A percentile compares a stretch with the other conserved stretches of the same genome.
Evolutionary conservation across 768 basidiomycete species (phyloP).

Genomic region (Mycena galopus): DNA sequence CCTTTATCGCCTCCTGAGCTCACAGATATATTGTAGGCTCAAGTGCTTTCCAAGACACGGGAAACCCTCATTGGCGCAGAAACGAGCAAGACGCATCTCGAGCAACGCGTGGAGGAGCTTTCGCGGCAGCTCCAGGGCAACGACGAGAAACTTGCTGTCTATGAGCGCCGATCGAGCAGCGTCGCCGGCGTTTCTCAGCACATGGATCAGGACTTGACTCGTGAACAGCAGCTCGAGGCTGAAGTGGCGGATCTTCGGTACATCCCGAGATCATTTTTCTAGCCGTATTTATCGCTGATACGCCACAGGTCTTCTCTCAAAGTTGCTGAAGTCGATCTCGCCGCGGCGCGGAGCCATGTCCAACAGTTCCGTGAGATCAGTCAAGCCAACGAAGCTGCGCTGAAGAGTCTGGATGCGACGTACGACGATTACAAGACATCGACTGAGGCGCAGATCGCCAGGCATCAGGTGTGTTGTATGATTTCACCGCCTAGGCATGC

Average conservation of each 20-base stretch:
- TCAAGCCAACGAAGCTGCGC: constrained; percentile 83
- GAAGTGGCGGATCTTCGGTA: constrained; percentile 91
- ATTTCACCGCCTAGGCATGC: neutral
- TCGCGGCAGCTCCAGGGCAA: constrained; percentile 76
- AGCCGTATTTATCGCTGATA: neutral
- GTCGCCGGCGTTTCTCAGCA: constrained; percentile 47
- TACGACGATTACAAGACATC: constrained; percentile 85
- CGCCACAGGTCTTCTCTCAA: constrained; percentile 75
- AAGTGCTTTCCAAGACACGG: constrained; percentile 76
- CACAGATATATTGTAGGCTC: constrained; percentile 53
- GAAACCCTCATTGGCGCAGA: constrained; percentile 80
- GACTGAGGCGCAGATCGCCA: constrained; percentile 76
- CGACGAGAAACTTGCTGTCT: constrained; percentile 88
- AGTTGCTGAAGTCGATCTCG: constrained; percentile 82
- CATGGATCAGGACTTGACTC: constrained; percentile 62
- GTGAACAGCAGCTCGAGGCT: constrained; percentile 84
- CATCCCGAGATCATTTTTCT: constrained; percentile 32
- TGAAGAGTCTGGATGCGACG: constrained; percentile 75
- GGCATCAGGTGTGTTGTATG: constrained; percentile 69
- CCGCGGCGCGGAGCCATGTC: constrained; percentile 76
- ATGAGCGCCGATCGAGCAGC: constrained; percentile 73
- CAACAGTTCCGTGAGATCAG: constrained; percentile 91
- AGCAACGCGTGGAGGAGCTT: constrained; percentile 77
- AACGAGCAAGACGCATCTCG: constrained; percentile 83
- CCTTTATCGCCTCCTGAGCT: neutral